Evolutionary conservation across 495 filamentous ascomycete genomes (phyloP), one percentile per base, ranked within the genome.

Genomic region (Haplographium delicatum): DNA sequence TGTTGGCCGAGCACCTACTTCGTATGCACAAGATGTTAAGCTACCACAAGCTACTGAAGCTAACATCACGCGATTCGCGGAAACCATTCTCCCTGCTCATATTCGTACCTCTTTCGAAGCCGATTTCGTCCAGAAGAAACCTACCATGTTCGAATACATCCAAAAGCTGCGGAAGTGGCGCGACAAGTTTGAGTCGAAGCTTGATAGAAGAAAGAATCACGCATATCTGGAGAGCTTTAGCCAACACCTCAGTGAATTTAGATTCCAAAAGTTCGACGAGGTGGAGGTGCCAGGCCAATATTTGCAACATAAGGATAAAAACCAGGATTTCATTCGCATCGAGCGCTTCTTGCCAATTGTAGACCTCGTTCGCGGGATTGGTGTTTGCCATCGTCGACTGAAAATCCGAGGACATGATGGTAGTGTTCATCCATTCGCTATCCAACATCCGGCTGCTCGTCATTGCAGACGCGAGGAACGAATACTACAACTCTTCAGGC

Each of bases 321-420:
- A 97, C 62, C 87, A 93, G 59, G 94, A 97, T 63, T 97, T 99
- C 61, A 82, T 97, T 50, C 84, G 88, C 23, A 96, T 99, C 50
- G 94, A 99, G 62, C 83, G 91, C 24, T 96, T 99, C 79, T 67
- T 97, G 61, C 90, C 94, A 10, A 84, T 89, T 61, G 89, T 99
- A 26, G 90, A 97, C 45, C 78, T 97, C 39, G 86, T 96, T 19
- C 82, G 94, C 26, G 85, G 81, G 6, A 86, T 91, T 58, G 88
- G 89, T 43, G 82, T 86, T 34, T 96, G 90, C 40, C 90, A 97
- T 64, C 83, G 94, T 26, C 80, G 94, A 24, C 72, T 99, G 56
- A 95, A 89, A 74, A 95, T 99, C 56, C 85, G 94, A 35, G 94
- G 94, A n/a, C 90, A 96, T 59, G 94, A 99, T 65, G 94, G 94